Base-by-base conservation (phyloP, 805 yeast genomes). In the Candida lessepsii region DNA sequence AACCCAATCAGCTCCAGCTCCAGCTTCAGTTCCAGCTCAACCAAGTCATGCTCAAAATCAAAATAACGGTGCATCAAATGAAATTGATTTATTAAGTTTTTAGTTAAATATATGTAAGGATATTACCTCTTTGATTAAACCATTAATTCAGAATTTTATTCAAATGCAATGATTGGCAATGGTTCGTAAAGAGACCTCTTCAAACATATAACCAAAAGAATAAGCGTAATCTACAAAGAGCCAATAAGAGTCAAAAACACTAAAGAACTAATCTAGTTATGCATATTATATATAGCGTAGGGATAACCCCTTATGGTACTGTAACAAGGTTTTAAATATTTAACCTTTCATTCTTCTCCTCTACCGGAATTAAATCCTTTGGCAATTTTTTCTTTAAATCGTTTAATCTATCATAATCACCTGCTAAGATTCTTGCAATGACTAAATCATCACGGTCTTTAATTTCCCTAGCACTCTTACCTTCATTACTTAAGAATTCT, bases 391-490 rank as follows among this genome's bases (percentile, higher is more conserved):
- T 68, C 67, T 76, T 78, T 55, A 81, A 68, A 39, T 75, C 76
- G 20, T 79, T 73, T 54, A 81, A 67, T 54, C 71, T 80, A 64
- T 86, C 95, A 65, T 87, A 86, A 58, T 87, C 93, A 45, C 95
- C 95, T 43, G 81, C 76, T 56, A 86, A 72, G 50, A 86, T 84
- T 60, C 93, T 75, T 51, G 88, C 91, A 49, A 87, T 81, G 46
- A 86, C 82, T 54, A 84, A 70, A 49, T 80, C 85, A 61, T 86
- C 95, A 59, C 86, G 76, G 57, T 76, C 78, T 57, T 73, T 73
- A 47, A 77, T 70, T 57, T 80, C 86, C 46, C 73, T 78, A 37
- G 62, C 57, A 37, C 78, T 70, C 54, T 76, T 75, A 44, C 74
- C 73, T 50, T 66, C 71, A 45, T 75, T 67, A 37, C 78, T 70